These are phyloP conservation scores for Vigna radiata DNA, from an alignment of 306 rosid genomes.

Conservation along the genomic window DNA sequence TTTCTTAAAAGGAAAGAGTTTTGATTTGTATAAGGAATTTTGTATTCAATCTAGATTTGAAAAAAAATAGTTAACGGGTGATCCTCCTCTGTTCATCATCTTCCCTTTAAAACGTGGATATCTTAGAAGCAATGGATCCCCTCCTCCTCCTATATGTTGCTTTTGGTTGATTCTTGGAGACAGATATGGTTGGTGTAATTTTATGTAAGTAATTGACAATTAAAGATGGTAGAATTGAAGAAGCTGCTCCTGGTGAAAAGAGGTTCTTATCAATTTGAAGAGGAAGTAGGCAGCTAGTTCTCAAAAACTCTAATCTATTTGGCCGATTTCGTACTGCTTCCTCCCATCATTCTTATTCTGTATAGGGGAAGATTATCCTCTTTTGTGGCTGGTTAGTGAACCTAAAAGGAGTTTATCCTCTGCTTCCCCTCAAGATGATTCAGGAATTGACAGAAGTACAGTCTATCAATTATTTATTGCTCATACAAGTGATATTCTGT, in stretches of 20 bases:
- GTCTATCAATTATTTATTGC: conserved; percentile 89
- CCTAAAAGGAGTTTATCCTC: conserved; percentile 64
- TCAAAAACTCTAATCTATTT: conserved; percentile 72
- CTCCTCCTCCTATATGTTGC: too few species aligned
- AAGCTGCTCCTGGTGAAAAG: conserved; percentile 79
- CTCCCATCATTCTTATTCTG: conserved; percentile 82
- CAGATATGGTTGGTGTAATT: too few species aligned
- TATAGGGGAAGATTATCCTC: conserved; percentile 87
- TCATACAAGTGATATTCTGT: conserved; percentile 59
- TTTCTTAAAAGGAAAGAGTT: too few species aligned
- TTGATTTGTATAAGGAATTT: conserved; percentile 51
- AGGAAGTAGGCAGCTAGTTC: conserved; percentile 93
- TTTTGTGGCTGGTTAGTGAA: conserved; percentile 64
- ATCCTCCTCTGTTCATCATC: too few species aligned
- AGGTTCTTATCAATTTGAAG: conserved; percentile 86
- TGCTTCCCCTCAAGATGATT: conserved; percentile 63
- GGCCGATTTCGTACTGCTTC: conserved; percentile 89
- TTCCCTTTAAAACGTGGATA: too few species aligned
- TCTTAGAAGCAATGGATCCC: too few species aligned
- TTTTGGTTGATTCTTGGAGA: too few species aligned
- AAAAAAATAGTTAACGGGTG: too few species aligned
- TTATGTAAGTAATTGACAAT: conserved; percentile 69
- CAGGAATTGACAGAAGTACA: conserved; percentile 77
- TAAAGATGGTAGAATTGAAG: conserved; percentile 97
- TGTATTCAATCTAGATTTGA: conserved; percentile 40